Conservation (phyloP, 352 stramenopile genomes). For the Phytophthora idaei region DNA sequence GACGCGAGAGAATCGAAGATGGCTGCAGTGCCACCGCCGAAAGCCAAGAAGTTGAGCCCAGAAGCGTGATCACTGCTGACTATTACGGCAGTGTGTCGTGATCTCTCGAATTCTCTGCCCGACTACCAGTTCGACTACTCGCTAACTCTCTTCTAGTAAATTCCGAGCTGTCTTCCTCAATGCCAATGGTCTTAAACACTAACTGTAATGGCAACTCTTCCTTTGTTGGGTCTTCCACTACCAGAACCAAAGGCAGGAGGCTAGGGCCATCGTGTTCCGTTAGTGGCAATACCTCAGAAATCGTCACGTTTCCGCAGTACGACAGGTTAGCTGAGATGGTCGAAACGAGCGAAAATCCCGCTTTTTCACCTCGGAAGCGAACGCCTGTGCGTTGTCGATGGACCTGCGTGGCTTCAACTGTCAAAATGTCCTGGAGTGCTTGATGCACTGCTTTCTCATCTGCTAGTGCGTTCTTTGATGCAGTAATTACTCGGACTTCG, state of each 20-base stretch:
- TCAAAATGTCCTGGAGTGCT: constrained; percentile 17
- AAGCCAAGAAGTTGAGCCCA: neutral
- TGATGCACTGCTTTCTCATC: constrained; percentile 14
- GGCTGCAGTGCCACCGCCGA: no score
- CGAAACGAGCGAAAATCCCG: constrained; percentile 19
- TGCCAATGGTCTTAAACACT: constrained; percentile 22
- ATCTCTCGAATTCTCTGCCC: neutral
- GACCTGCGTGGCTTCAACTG: neutral
- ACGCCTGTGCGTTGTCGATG: constrained; percentile 17
- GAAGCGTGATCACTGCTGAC: neutral
- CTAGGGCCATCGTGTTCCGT: neutral
- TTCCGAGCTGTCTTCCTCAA: constrained; percentile 16
- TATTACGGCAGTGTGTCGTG: constrained; percentile 3
- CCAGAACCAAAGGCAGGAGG: constrained; percentile 19
- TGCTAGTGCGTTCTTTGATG: neutral
- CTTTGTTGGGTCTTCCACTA: constrained; percentile 4
- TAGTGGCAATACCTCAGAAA: constrained; percentile 18
- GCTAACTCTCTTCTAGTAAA: constrained; percentile 9
- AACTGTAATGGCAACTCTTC: constrained; percentile 7
- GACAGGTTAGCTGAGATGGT: constrained; percentile 10
- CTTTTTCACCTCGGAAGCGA: constrained; percentile 10
- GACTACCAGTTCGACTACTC: neutral
- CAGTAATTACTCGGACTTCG: constrained; percentile 20
- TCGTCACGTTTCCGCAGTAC: constrained; percentile 16
- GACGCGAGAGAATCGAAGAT: neutral